Percentiles rank a stretch among this genome's conserved stretches.
These are phyloP conservation scores for Pseudozyma sp. DNA, from an alignment of 1,284 basidiomycete species.

Conservation along the genomic window DNA sequence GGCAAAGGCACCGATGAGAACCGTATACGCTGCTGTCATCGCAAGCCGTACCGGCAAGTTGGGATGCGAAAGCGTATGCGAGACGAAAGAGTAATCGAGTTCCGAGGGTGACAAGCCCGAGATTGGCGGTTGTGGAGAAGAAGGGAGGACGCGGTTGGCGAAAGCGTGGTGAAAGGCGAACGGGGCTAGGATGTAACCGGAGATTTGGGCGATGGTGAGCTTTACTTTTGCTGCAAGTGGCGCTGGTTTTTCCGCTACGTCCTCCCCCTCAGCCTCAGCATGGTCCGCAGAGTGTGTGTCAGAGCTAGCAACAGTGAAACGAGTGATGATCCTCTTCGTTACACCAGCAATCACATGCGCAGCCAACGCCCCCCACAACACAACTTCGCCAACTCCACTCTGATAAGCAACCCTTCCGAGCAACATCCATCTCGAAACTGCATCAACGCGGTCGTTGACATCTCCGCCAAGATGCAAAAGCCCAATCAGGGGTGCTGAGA, in stretches of 20 bases:
- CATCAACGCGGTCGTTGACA: slow-evolving; percentile 41
- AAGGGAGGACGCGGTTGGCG: slow-evolving; percentile 55
- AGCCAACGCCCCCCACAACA: slow-evolving; percentile 51
- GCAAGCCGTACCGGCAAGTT: slow-evolving; percentile 3
- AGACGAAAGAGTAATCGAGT: slow-evolving; percentile 62
- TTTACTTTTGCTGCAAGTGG: not conserved
- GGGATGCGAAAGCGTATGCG: slow-evolving; percentile 29
- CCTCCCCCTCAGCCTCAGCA: not conserved
- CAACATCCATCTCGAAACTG: slow-evolving; percentile 52
- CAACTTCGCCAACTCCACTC: slow-evolving; percentile 46
- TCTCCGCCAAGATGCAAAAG: slow-evolving; percentile 23
- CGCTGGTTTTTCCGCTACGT: not conserved
- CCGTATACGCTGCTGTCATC: slow-evolving; percentile 19
- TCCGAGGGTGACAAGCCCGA: slow-evolving; percentile 52
- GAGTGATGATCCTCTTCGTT: slow-evolving; percentile 25
- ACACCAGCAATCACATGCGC: slow-evolving; percentile 45
- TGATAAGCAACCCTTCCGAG: slow-evolving; percentile 64
- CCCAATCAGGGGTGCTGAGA: slow-evolving; percentile 32
- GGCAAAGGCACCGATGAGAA: slow-evolving; percentile 38
- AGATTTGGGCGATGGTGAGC: slow-evolving; percentile 13
- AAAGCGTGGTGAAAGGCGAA: slow-evolving; percentile 44
- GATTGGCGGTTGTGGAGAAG: slow-evolving; percentile 32
- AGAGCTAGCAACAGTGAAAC: slow-evolving; percentile 14
- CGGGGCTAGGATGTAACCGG: slow-evolving; percentile 51
- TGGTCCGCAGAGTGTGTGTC: not conserved